Evolutionary conservation across 352 stramenopile genomes (phyloP), one percentile per base, ranked within the genome.

Genomic region (Pythium biforme): DNA sequence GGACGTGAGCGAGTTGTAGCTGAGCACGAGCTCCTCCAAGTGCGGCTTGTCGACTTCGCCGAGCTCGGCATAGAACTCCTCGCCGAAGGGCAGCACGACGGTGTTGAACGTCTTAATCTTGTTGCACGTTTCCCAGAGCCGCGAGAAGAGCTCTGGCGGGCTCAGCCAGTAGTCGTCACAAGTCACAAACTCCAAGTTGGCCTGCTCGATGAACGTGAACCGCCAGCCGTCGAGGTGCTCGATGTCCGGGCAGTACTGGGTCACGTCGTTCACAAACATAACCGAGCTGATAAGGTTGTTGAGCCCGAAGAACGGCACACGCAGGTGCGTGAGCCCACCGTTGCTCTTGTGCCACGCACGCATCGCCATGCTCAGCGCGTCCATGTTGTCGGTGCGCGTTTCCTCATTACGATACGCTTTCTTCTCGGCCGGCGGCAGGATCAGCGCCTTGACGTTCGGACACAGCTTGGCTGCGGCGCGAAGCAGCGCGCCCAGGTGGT

Each of bases 191-290:
- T 59, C 49, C 37, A 59, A 40, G 50, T 65, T 65, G 49, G 33
- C 34, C 50, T 65, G 59, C 31, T 65, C 59, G 22, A 65, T 54
- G 59, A 65, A 65, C 27, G 59, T 59, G 50, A 65, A 65, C 12
- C 50, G 48, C 50, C 50, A 73, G 19, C 69, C 69, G 31, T 75
- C 69, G 15, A 73, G 20, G 49, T 64, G 66, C 45, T 70, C 55
- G 3, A 75, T 51, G 4, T 57, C 29, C 4, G 59, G 59, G n/a
- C 69, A 75, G 17, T 39, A 68, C 12, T 50, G 23, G 0, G 56
- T 20, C 14, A 75, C 19, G 4, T 53, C 45, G 9, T 26, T 39
- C 1, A 75, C 23, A 19, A 67, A 55, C 34, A 34, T 9, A 3
- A 65, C 25, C n/a, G 52, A 59, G 39, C 39, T 43, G 1, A 65